Percentiles rank a stretch among this genome's conserved stretches.
Evolutionary conservation across 352 stramenopile species (phyloP).

Genomic region (Stephanocyclus meneghinianus): DNA sequence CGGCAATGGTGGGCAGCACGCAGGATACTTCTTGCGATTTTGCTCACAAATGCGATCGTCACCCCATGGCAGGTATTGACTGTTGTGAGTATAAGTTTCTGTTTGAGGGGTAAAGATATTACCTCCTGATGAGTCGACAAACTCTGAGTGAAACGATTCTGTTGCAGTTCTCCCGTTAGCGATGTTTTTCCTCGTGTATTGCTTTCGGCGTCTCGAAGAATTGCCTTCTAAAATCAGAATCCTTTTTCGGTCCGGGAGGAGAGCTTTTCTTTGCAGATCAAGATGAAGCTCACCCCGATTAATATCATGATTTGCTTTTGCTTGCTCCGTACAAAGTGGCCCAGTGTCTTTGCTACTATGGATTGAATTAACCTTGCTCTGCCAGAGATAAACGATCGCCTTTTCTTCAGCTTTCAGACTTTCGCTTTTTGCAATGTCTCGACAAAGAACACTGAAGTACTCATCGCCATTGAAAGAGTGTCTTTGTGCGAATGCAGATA

Average conservation of each 20-base stretch:
- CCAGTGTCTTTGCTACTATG: slow-evolving; percentile 1
- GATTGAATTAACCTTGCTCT: slow-evolving; percentile 18
- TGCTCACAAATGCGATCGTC: slow-evolving; percentile 41
- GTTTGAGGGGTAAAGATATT: neutral
- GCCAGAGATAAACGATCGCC: slow-evolving; percentile 28
- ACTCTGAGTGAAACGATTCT: slow-evolving; percentile 31
- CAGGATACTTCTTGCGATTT: slow-evolving; percentile 27
- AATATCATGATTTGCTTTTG: neutral
- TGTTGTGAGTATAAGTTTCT: neutral
- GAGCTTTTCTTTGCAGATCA: neutral
- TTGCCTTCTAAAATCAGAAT: slow-evolving; percentile 35
- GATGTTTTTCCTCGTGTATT: slow-evolving; percentile 9
- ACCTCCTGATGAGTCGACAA: slow-evolving; percentile 6
- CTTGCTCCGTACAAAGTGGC: neutral
- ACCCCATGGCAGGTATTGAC: slow-evolving; percentile 44
- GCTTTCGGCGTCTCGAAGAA: neutral
- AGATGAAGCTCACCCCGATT: slow-evolving; percentile 8
- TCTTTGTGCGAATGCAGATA: slow-evolving; percentile 21
- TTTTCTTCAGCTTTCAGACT: slow-evolving; percentile 32
- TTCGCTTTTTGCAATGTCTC: slow-evolving; percentile 13
- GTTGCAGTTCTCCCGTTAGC: neutral
- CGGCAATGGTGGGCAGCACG: slow-evolving; percentile 43
- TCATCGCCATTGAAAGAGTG: slow-evolving; percentile 25
- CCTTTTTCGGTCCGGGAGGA: slow-evolving; percentile 10
- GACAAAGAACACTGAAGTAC: neutral